Base-by-base conservation (phyloP, 2,329 filamentous ascomycete genomes). In the Colletotrichum liriopes region DNA sequence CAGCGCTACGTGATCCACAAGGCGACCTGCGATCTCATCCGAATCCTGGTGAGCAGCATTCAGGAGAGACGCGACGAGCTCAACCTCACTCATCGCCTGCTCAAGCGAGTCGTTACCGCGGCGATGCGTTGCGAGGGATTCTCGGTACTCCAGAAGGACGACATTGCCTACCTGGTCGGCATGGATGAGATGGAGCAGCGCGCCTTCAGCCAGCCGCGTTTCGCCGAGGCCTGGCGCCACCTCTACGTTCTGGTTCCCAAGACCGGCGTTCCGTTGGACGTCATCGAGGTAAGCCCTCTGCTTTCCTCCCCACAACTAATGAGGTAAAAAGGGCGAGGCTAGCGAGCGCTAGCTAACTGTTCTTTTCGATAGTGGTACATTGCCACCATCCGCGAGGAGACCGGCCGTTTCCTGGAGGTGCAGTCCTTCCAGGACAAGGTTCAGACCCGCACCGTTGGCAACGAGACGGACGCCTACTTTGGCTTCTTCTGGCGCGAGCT, bases 111-210 rank as follows among this genome's bases (percentile, higher is more conserved):
- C 39, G 81, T 85, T 52, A 81, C 80, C 12, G 83, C 88, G 1
- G 86, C 86, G 26, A 85, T 92, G 81, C 79, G 82, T 3, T 93
- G 91, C 76, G 84, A 86, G 2, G 91, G 90, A 1, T 92, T 93
- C 77, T 90, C 88, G 4, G 82, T 87, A 1, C 73, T 86, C n/a
- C 88, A 90, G 83, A 92, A 92, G 80, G 88, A 91, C 75, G 86
- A 89, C 75, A 83, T 92, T 74, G 84, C 87, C 8, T 84, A 76
- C 64, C 64, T 84, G n/a, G 81, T 81, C 3, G 77, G 79, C 20
- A 75, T 89, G 73, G 52, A 77, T 0, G 80, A 84, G 0, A 56
- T 73, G 20, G 81, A 83, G 58, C 74, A 81, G 60, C 77, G 77
- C 7, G 78, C 82, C 29, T 86, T 84, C 75, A 85, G 85, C 58